These are phyloP conservation scores for Aquilaria agallochum DNA, from an alignment of 441 rosid genomes.

Conservation along the genomic window DNA sequence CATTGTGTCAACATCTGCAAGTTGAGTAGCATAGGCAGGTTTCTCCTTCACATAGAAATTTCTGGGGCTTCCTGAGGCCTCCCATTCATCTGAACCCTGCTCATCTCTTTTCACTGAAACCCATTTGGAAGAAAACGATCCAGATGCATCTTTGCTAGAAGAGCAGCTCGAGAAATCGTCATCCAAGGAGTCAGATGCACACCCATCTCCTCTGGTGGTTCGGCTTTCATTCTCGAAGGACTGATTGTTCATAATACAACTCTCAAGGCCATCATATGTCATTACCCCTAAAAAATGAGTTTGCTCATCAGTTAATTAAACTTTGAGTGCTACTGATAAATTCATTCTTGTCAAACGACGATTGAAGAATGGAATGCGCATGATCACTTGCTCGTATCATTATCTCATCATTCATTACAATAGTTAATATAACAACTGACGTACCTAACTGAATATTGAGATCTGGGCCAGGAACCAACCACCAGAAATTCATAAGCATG, in stretches of 20 bases:
- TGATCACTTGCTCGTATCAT: background rate
- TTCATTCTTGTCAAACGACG: conserved; percentile 1
- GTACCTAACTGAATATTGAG: too few relatives aligned
- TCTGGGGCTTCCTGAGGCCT: conserved; percentile 47
- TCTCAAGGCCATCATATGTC: conserved; percentile 84
- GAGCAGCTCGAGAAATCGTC: conserved; percentile 89
- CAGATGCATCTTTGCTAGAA: conserved; percentile 84
- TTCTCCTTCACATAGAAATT: conserved; percentile 55
- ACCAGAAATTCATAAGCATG: background rate
- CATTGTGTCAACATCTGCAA: conserved; percentile 73
- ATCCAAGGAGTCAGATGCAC: conserved; percentile 71
- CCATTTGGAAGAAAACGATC: conserved; percentile 91
- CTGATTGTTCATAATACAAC: conserved; percentile 77
- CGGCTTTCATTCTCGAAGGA: conserved; percentile 83
- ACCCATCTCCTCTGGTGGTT: conserved; percentile 78
- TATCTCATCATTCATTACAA: too few relatives aligned
- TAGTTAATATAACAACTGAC: background rate
- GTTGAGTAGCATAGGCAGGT: conserved; percentile 35
- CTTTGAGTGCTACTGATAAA: background rate
- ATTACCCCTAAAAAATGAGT: conserved; percentile 49
- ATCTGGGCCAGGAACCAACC: too few relatives aligned
- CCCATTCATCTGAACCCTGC: conserved; percentile 55
- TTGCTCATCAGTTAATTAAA: conserved; percentile 6
- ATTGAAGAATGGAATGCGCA: background rate
- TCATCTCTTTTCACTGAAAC: conserved; percentile 47